A percentile compares a stretch with the other conserved stretches of the same genome.
phyloP scores from a whole-genome alignment of 345 rosid species.

The Cochlearia excelsa region DNA sequence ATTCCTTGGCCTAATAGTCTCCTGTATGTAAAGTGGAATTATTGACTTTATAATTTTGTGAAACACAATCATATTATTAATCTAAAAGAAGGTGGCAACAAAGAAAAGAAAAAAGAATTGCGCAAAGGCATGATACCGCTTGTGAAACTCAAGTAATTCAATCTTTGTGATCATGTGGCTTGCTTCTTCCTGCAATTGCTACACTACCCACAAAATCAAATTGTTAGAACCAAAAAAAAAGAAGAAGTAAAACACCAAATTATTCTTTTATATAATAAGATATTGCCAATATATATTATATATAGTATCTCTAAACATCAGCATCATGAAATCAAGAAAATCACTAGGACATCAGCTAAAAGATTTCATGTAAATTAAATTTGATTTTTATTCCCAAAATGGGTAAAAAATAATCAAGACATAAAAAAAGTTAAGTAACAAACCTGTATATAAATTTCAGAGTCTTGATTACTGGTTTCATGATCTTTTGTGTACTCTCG shows the following conservation, averaged over 20 bases:
- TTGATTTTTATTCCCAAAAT: not conserved
- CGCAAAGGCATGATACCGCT: constrained; percentile 41
- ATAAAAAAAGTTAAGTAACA: constrained; percentile 4
- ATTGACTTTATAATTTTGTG: not conserved
- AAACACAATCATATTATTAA: not conserved
- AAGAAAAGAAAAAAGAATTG: not conserved
- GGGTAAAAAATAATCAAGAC: not conserved
- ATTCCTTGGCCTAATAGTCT: constrained; percentile 55
- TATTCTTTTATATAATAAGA: too few relatives aligned
- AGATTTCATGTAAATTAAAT: not conserved
- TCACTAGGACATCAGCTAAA: constrained; percentile 16
- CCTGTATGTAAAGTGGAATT: constrained; percentile 33
- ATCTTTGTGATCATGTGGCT: constrained; percentile 49
- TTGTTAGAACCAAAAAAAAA: constrained; percentile 4
- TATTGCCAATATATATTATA: too few relatives aligned
- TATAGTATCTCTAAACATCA: constrained; percentile 8
- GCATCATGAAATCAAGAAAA: constrained; percentile 11
- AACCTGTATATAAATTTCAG: constrained; percentile 43
- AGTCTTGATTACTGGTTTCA: constrained; percentile 23
- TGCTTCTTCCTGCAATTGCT: constrained; percentile 54
- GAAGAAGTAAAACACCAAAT: not conserved
- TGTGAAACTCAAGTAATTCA: constrained; percentile 49
- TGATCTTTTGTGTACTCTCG: constrained; percentile 34
- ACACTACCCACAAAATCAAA: constrained; percentile 24
- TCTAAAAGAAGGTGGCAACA: not conserved